Evolutionary conservation across 257 asterid genomes (phyloP).

Genomic region (Solanum tacnaense): DNA sequence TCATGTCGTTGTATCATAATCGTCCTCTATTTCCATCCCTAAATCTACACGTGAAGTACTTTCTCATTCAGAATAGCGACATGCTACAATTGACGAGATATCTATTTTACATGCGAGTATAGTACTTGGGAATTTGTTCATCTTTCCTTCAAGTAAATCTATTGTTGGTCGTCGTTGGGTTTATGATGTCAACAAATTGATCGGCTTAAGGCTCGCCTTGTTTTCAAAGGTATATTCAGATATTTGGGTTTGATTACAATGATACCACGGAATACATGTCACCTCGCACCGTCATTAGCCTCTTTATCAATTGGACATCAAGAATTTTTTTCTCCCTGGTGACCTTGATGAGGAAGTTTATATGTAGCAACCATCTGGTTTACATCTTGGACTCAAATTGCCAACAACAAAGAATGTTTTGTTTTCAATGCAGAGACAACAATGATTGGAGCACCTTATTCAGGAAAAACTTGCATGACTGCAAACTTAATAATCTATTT

Average conservation of each 20-base stretch:
- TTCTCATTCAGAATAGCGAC: not conserved
- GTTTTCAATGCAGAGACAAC: not conserved
- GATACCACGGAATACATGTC: not conserved
- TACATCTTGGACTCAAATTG: not conserved
- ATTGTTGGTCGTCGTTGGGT: not conserved
- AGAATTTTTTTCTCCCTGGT: not conserved
- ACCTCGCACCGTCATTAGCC: not conserved
- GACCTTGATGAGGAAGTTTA: not conserved
- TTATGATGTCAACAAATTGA: not conserved
- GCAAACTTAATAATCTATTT: not conserved
- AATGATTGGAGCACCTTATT: not conserved
- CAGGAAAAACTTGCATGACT: not conserved
- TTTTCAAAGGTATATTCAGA: not conserved
- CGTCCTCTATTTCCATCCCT: not conserved
- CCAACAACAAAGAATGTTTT: not conserved
- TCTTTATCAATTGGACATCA: not conserved
- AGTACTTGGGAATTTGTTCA: not conserved
- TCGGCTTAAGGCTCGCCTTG: not conserved
- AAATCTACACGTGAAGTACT: not conserved
- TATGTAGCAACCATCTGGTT: not conserved
- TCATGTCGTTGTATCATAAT: not conserved
- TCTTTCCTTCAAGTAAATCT: not conserved
- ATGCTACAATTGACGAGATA: not conserved
- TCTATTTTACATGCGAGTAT: not conserved
- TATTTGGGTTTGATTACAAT: not conserved